phyloP scores from a whole-genome alignment of 352 stramenopile species.

The Phytophthora pistaciae region DNA sequence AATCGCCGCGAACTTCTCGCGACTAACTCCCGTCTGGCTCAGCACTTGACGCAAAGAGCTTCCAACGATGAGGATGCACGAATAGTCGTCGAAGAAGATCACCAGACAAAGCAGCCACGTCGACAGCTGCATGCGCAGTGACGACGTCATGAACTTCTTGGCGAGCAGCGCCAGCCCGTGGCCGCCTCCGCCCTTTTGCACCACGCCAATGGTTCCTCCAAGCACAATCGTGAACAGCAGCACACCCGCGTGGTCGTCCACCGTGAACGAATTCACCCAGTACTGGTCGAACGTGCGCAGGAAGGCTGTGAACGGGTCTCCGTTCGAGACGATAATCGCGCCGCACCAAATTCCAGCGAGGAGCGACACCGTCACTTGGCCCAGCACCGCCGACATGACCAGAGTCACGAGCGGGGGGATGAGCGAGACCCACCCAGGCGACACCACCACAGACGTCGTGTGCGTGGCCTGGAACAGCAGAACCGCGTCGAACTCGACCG shows the following conservation, averaged over 20 bases:
- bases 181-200: conserved; percentile 89
- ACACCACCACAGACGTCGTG: conserved; percentile 61
- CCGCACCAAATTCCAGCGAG: conserved; percentile 90
- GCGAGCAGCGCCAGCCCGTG: conserved; percentile 84
- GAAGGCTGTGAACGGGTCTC: conserved; percentile 80
- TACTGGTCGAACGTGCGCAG: conserved; percentile 90
- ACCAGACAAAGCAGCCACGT: conserved; percentile 86
- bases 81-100: conserved; percentile 95
- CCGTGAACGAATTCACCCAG: conserved; percentile 86
- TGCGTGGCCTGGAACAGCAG: conserved; percentile 43
- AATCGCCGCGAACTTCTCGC: conserved; percentile 91
- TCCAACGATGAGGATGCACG: conserved; percentile 92
- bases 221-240: conserved; percentile 92
- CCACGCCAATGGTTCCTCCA: conserved; percentile 88
- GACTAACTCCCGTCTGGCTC: conserved; percentile 84
- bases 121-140: conserved; percentile 84
- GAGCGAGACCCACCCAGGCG: conserved; percentile 78
- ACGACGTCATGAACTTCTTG: conserved; percentile 87
- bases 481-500: conserved; percentile 26
- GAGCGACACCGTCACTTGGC: conserved; percentile 85
- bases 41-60: conserved; percentile 87
- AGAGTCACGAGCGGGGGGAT: conserved; percentile 81
- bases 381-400: conserved; percentile 74
- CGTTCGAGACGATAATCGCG: conserved; percentile 82
- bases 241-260: conserved; percentile 85